Base-by-base conservation (phyloP, 257 asterid species). In the Marsdenia floribunda region DNA sequence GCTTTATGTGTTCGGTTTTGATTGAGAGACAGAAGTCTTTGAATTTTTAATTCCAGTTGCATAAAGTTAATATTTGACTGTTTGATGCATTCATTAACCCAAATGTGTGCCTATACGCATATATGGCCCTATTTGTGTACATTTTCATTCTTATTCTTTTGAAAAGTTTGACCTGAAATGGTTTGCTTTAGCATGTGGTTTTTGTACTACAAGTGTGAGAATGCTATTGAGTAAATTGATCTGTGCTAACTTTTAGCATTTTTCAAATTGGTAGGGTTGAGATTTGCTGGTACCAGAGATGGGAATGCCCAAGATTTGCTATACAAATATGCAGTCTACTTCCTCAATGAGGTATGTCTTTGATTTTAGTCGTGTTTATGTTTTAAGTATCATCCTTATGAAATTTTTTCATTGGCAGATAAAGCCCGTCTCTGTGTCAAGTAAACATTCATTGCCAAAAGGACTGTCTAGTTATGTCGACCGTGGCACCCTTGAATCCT, bases 281-380 rank as follows among this genome's bases (percentile, higher is more conserved):
- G 96, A 81, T 95, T 88, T 88, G 98, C 99, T 70, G 99, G 99
- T 79, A 92, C 96, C 57, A 86, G 92, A 76, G 97, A 95, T 86
- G 96, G 89, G 76, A 92, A 89, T 81, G 88, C 94, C 75, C 97
- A 92, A 61, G 98, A 92, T 75, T 85, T 95, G 83, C 96, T 95
- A 70, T 87, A 95, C 84, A 86, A 81, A 84, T 90, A 89, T 79
- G 96, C 98, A 70, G 76, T 87, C 69, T 89, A 95, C 85, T 95
- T 95, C 75, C 89, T 92, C 49, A 89, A 95, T 76, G 97, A 90
- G 98, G 99, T 94, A 63, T 77, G 90, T 71, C 78, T 72, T 67
- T 78, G 78, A 73, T 59, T 67, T 38, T 78, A 58, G 33, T 71
- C 69, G 68, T 78, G 18, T 59, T 82, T 80, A 54, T 60, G 73